Conservation (phyloP, 129 eudicot genomes). For the carrot (Daucus carota) region DH1_v3.0 NC_030381.2:49904001-49904500, state of each 20-base stretch:
- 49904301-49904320: neutral
- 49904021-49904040: neutral
- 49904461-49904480: neutral
- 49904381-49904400: neutral
- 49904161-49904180: conserved; percentile 86
- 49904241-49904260: conserved; percentile 91
- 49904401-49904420: neutral
- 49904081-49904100: conserved; percentile 70
- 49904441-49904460: neutral
- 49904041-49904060: neutral
- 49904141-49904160: conserved; percentile 77
- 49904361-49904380: neutral
- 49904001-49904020: conserved; percentile 8
- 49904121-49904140: conserved; percentile 89
- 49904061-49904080: neutral
- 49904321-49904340: neutral
- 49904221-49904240: conserved; percentile 77
- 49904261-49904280: conserved; percentile 88
- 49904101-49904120: conserved; percentile 79
- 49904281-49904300: neutral
- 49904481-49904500: no score
- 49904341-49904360: neutral
- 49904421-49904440: neutral
- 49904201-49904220: conserved; percentile 56
- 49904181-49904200: conserved; percentile 90